phyloP scores from a whole-genome alignment of 2,329 filamentous ascomycete species.

The Periconia macrospinosa region DNA sequence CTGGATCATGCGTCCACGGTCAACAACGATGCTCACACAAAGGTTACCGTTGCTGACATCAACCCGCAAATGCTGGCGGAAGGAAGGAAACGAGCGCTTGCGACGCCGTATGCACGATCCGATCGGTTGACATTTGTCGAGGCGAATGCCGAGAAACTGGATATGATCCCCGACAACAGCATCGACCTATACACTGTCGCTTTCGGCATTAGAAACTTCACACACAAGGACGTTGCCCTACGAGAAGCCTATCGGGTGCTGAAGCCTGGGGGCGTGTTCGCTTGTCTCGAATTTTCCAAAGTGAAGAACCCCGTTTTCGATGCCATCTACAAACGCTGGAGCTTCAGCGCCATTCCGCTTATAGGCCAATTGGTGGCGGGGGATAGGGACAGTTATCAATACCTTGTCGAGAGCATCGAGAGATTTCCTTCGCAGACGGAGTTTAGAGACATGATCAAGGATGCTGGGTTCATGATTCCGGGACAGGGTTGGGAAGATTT shows the following conservation, averaged over 20 bases:
- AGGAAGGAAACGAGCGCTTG: slow-evolving; percentile 74
- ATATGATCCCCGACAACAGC: slow-evolving; percentile 65
- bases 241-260: slow-evolving; percentile 84
- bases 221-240: slow-evolving; percentile 81
- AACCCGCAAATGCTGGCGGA: slow-evolving; percentile 93
- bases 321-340: slow-evolving; percentile 91
- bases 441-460: slow-evolving; percentile 79
- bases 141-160: slow-evolving; percentile 82
- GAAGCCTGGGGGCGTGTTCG: slow-evolving; percentile 93
- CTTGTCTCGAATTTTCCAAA: slow-evolving; percentile 93
- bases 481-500: slow-evolving; percentile 78
- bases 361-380: slow-evolving; percentile 95
- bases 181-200: slow-evolving; percentile 96
- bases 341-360: slow-evolving; percentile 88
- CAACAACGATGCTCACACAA: slow-evolving; percentile 77
- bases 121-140: slow-evolving; percentile 73
- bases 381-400: slow-evolving; percentile 95
- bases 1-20: slow-evolving; percentile 82
- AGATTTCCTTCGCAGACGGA: slow-evolving; percentile 83
- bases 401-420: slow-evolving; percentile 97
- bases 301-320: slow-evolving; percentile 79
- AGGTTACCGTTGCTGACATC: slow-evolving; percentile 92
- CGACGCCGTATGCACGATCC: slow-evolving; percentile 61
- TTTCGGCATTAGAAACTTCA: slow-evolving; percentile 97
- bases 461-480: slow-evolving; percentile 83